Base-by-base conservation (phyloP, 495 filamentous ascomycete species). In the Clohesyomyces aquaticus region DNA sequence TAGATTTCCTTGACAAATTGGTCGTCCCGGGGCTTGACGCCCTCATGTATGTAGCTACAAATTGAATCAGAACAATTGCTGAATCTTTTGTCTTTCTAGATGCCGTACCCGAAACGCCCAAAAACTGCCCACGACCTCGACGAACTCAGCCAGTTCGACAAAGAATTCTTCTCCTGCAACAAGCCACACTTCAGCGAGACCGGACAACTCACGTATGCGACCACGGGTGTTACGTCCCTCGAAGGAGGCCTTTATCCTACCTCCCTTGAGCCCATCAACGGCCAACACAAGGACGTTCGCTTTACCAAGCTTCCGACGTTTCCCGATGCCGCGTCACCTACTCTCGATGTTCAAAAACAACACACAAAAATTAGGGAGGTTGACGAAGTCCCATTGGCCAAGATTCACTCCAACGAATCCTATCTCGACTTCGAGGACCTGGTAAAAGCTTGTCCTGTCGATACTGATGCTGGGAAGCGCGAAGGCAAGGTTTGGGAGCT, bases 161-260 rank as follows among this genome's bases (percentile, higher is more conserved):
- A 78, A 72, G 78, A 76, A 46, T 88, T 83, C 70, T 84, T 88
- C 76, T 72, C 81, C 55, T 83, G 81, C 59, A 81, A 88, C 79
- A 89, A 89, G 57, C 90, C 91, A 28, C 85, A 82, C 51, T 96
- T 93, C 91, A 87, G 88, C 25, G 83, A 86, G 1, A 83, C 86
- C 71, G 88, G 90, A 61, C 84, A 83, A 1, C 74, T 96, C 25
- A 77, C 95, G 6, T 91, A 88, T 59, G 80, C 83, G 1, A 77
- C 68, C 51, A 63, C 50, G 71, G 45, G 53, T 68, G 45, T 47
- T 52, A 27, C 54, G n/a, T 32, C 43, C 18, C 41, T 69, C 14
- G 48, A 61, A 32, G 75, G 77, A 41, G 63, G 72, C 21, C 49
- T 80, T 16, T 61, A 77, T 29, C 51, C 59, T 16, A 69, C 74